Conservation (phyloP, 257 asterid species). For the Penstemon davidsonii region DNA sequence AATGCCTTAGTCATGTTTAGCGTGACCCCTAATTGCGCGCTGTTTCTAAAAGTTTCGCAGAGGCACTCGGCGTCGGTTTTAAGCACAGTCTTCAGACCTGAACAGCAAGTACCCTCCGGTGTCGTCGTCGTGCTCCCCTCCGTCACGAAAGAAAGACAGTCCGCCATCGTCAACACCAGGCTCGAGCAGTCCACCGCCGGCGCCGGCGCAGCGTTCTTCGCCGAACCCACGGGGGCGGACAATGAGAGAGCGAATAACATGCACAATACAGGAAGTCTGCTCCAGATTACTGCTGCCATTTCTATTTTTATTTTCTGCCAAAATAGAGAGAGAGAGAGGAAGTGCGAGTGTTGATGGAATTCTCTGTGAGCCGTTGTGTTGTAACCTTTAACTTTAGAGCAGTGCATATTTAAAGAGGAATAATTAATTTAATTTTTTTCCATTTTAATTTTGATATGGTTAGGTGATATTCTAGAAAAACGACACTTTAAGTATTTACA, state of each 20-base stretch:
- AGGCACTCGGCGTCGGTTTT: conserved; percentile 72
- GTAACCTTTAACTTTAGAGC: background rate
- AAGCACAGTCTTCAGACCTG: conserved; percentile 76
- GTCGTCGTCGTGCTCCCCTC: conserved; percentile 57
- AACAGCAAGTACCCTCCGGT: conserved; percentile 73
- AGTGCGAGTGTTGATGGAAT: background rate
- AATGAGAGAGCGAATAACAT: conserved; percentile 9
- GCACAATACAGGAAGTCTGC: conserved; percentile 19
- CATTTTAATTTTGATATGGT: too few species aligned
- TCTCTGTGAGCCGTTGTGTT: background rate
- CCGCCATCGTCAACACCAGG: conserved; percentile 65
- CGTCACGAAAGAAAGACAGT: conserved; percentile 70
- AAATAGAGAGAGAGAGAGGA: background rate
- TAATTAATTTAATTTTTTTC: too few species aligned
- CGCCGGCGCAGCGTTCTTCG: conserved; percentile 65
- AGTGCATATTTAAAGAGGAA: too few species aligned
- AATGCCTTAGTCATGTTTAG: conserved; percentile 74
- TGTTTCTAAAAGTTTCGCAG: conserved; percentile 73
- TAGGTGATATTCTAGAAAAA: too few species aligned
- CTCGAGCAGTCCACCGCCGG: conserved; percentile 76
- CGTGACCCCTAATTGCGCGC: conserved; percentile 79
- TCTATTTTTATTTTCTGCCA: background rate
- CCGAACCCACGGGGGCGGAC: conserved; percentile 23
- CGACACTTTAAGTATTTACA: too few species aligned
- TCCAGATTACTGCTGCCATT: conserved; percentile 26